Percentiles rank a stretch among this genome's conserved stretches.
These are phyloP conservation scores for Castanea sativa DNA, from an alignment of 306 rosid species.

Conservation along the genomic window DNA sequence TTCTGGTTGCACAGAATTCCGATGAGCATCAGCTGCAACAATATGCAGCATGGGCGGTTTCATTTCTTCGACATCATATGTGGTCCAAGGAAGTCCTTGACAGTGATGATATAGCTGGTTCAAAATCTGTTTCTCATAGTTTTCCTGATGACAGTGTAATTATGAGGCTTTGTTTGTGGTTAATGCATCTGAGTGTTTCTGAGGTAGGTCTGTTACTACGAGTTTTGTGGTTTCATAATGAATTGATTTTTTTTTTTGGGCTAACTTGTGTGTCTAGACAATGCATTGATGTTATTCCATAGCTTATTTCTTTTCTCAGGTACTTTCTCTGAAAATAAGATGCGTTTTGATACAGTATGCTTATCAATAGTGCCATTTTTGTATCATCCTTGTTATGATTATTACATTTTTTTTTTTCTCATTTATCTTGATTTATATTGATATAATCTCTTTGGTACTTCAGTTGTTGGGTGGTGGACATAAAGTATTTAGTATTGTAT, in stretches of 20 bases:
- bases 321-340: background rate
- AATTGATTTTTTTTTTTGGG: background rate
- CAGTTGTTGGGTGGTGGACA: background rate
- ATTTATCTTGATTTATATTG: too few relatives aligned
- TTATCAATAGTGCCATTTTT: background rate
- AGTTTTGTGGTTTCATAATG: conserved; percentile 6
- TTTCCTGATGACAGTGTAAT: conserved; percentile 69
- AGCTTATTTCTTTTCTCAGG: background rate
- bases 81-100: conserved; percentile 55
- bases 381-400: background rate
- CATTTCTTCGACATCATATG: conserved; percentile 67
- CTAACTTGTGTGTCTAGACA: background rate
- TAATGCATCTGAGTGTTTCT: conserved; percentile 55
- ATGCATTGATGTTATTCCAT: background rate
- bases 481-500: background rate
- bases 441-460: background rate
- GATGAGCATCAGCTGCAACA: conserved; percentile 73
- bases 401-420: background rate
- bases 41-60: conserved; percentile 82
- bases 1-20: conserved; percentile 87
- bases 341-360: background rate
- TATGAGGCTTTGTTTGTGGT: conserved; percentile 67
- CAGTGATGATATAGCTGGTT: conserved; percentile 35
- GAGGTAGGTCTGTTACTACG: conserved; percentile 46
- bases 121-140: conserved; percentile 54